Percentiles rank a stretch among this genome's conserved stretches.
phyloP scores from a whole-genome alignment of 345 rosid species.

The Excoecaria agallocha region DNA sequence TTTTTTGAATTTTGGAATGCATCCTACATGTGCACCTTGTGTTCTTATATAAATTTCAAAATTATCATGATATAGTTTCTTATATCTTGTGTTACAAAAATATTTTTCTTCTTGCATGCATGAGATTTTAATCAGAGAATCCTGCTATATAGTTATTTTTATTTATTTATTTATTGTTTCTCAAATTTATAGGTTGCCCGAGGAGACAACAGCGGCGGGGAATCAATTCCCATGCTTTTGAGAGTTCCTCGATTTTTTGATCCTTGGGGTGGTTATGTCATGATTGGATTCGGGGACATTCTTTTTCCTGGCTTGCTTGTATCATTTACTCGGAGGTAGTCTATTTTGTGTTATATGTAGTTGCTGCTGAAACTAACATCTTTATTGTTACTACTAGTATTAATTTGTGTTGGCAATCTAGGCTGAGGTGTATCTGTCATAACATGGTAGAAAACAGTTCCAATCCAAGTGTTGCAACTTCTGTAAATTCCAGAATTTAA shows the following conservation, averaged over 20 bases:
- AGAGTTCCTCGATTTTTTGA: slow-evolving; percentile 76
- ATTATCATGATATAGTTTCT: not conserved
- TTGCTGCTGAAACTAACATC: not conserved
- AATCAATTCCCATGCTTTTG: slow-evolving; percentile 88
- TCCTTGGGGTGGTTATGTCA: slow-evolving; percentile 97
- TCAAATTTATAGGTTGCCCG: slow-evolving; percentile 69
- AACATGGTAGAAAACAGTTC: not conserved
- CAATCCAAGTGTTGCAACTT: not conserved
- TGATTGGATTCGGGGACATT: slow-evolving; percentile 99
- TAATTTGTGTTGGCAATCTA: not conserved
- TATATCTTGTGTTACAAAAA: not conserved
- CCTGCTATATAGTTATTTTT: slow-evolving; percentile 1
- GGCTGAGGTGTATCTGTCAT: not conserved
- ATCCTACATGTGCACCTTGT: not conserved
- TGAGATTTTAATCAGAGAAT: not conserved
- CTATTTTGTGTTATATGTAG: not conserved
- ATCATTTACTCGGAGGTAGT: slow-evolving; percentile 71
- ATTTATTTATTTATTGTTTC: slow-evolving; percentile 21
- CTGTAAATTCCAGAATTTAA: not conserved
- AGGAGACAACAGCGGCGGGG: slow-evolving; percentile 87
- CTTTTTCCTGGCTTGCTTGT: slow-evolving; percentile 94
- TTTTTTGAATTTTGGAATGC: not conserved
- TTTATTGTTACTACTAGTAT: not conserved
- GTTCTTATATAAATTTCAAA: not conserved
- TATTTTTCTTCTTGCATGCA: not conserved